Percentiles rank a stretch among this genome's conserved stretches.
These are phyloP conservation scores for Lagerstroemia speciosa DNA, from an alignment of 345 rosid species.

Conservation along the genomic window DNA sequence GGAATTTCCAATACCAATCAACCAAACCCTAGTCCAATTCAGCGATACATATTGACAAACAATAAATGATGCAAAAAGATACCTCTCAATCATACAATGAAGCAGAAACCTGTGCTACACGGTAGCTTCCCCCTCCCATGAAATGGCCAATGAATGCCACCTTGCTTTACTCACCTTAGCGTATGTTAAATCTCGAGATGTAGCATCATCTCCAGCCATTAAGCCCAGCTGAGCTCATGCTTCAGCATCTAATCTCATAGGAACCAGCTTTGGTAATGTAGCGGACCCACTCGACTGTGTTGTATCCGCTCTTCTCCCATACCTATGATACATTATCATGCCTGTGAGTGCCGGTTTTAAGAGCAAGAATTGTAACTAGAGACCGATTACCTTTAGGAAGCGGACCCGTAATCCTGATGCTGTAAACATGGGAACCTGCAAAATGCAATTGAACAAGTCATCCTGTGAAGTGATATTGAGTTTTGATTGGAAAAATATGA, in stretches of 20 bases:
- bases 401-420: slow-evolving; percentile 98
- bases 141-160: background rate
- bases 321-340: slow-evolving; percentile 37
- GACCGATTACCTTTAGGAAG: slow-evolving; percentile 65
- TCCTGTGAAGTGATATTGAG: background rate
- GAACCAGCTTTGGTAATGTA: slow-evolving; percentile 97
- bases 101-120: background rate
- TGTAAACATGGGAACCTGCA: slow-evolving; percentile 98
- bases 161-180: background rate
- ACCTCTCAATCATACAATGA: background rate
- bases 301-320: slow-evolving; percentile 99
- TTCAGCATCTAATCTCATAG: slow-evolving; percentile 90
- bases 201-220: background rate
- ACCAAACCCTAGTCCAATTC: background rate
- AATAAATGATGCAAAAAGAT: background rate
- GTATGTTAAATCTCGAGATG: background rate
- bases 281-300: slow-evolving; percentile 97
- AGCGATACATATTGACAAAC: background rate
- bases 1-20: background rate
- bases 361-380: background rate
- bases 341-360: slow-evolving; percentile 6
- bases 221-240: background rate
- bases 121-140: background rate
- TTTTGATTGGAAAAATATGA: background rate
- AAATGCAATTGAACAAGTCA: slow-evolving; percentile 1